A percentile compares a stretch with the other conserved stretches of the same genome.
Evolutionary conservation across 441 rosid genomes (phyloP).

Genomic region (Pelargonium citronellum): DNA sequence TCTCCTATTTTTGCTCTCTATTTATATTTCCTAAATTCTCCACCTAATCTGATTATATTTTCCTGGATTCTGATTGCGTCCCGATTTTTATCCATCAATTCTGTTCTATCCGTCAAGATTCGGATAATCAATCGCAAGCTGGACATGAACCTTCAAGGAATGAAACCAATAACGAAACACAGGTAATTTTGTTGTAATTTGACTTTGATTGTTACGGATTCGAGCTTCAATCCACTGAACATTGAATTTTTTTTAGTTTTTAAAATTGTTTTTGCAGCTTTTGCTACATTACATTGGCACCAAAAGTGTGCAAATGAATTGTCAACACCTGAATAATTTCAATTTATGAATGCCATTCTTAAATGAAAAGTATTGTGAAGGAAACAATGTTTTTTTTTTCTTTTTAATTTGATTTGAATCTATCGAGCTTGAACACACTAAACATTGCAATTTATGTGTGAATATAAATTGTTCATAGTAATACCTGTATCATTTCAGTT

Average conservation of each 20-base stretch:
- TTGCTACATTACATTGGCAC: background rate
- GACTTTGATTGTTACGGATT: background rate
- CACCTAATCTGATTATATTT: constrained; percentile 8
- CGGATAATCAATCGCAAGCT: constrained; percentile 34
- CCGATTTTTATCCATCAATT: background rate
- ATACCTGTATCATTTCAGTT: no score
- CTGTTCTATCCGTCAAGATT: constrained; percentile 42
- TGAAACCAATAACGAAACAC: constrained; percentile 34
- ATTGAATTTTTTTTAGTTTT: no score
- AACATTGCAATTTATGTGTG: no score
- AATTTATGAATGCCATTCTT: no score
- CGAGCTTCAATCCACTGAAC: no score
- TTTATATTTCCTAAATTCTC: no score
- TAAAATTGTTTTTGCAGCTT: background rate
- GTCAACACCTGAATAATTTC: background rate
- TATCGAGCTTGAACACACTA: no score
- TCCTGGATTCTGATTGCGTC: constrained; percentile 10
- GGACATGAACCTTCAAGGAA: constrained; percentile 19
- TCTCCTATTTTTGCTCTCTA: constrained; percentile 25
- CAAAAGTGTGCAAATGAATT: background rate
- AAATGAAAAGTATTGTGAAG: no score
- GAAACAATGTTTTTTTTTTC: no score
- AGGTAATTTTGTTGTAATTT: constrained; percentile 33
- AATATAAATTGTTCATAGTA: no score
- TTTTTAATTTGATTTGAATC: no score